These are phyloP conservation scores for Raffaelea arxii DNA, from an alignment of 2,329 filamentous ascomycete species.

Conservation along the genomic window DNA sequence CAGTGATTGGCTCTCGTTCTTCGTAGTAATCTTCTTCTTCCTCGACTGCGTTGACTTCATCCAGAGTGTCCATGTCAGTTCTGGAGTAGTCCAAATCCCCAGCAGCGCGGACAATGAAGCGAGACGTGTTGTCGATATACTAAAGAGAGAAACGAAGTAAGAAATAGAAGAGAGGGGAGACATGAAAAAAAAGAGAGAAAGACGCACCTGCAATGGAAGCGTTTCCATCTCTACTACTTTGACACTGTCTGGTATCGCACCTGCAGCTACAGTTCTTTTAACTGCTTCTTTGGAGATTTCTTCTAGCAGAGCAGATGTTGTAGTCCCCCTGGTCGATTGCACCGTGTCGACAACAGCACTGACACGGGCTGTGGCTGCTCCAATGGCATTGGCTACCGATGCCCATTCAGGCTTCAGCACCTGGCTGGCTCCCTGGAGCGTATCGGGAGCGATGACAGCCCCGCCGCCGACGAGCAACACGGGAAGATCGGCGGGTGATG, in stretches of 20 bases:
- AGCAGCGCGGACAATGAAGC: conserved; percentile 48
- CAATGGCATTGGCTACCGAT: conserved; percentile 55
- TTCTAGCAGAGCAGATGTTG: conserved; percentile 26
- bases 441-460: conserved; percentile 45
- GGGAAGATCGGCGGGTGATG: conserved; percentile 46
- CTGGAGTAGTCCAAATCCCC: conserved; percentile 44
- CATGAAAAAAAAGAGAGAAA: not conserved
- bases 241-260: conserved; percentile 32
- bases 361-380: conserved; percentile 52
- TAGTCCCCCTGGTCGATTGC: conserved; percentile 33
- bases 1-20: not conserved
- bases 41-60: no score
- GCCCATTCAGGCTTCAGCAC: conserved; percentile 48
- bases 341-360: conserved; percentile 43
- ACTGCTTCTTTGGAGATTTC: conserved; percentile 31
- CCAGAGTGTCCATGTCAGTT: not conserved
- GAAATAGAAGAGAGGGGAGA: not conserved
- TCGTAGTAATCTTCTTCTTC: no score
- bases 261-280: conserved; percentile 32
- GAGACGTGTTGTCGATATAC: conserved; percentile 43
- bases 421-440: conserved; percentile 43
- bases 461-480: conserved; percentile 56
- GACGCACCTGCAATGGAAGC: conserved; percentile 38
- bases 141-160: conserved; percentile 14
- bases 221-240: conserved; percentile 42